phyloP scores from a whole-genome alignment of 75 land plant genomes.

The Selaginella tamariscina region DNA sequence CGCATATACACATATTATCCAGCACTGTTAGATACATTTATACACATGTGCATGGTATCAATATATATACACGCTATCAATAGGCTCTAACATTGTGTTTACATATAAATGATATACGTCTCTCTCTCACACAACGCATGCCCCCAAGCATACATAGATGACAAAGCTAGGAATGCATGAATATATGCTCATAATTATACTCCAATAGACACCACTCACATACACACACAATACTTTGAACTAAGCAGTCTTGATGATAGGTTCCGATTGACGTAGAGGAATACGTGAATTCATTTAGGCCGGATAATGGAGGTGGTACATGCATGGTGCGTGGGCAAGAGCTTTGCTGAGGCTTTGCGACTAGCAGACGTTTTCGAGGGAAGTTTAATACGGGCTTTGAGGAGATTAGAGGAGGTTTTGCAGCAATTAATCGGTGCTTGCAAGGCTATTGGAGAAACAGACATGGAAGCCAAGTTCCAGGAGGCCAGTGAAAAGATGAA shows the following conservation, averaged over 20 bases:
- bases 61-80: too few relatives aligned
- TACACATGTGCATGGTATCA: background rate
- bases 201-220: too few relatives aligned
- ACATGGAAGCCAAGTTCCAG: slow-evolving; percentile 75
- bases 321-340: slow-evolving; percentile 87
- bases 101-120: too few relatives aligned
- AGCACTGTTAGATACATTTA: background rate
- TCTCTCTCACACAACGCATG: too few relatives aligned
- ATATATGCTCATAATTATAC: too few relatives aligned
- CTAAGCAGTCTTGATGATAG: background rate
- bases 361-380: slow-evolving; percentile 34
- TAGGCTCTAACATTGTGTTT: too few relatives aligned
- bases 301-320: slow-evolving; percentile 94
- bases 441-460: slow-evolving; percentile 69
- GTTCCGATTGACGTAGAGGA: slow-evolving; percentile 10
- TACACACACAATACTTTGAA: too few relatives aligned
- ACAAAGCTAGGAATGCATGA: too few relatives aligned
- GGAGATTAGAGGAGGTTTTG: slow-evolving; percentile 44
- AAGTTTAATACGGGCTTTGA: background rate
- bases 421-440: slow-evolving; percentile 77
- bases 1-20: background rate
- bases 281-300: slow-evolving; percentile 20
- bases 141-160: too few relatives aligned
- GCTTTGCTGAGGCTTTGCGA: slow-evolving; percentile 78
- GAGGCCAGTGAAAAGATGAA: slow-evolving; percentile 66